phyloP scores from a whole-genome alignment of 805 yeast genomes.

The Maudiozyma pseudohumilis region DNA sequence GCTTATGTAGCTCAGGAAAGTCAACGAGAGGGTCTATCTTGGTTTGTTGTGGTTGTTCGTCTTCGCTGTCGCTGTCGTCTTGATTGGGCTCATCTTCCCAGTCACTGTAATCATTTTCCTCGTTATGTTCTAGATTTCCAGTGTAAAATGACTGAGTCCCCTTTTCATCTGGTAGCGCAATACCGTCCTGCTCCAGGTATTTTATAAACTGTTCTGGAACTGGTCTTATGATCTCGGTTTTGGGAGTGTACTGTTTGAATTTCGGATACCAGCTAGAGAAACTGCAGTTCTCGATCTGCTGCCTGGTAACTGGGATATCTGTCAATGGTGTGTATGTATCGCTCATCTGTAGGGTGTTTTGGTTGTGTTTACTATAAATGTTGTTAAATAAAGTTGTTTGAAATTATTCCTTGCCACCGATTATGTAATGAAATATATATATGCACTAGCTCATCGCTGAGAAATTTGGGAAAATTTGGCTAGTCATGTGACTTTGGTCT shows the following conservation, averaged over 20 bases:
- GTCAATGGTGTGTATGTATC: conserved; percentile 15
- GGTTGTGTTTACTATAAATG: too few relatives aligned
- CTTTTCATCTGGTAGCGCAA: conserved; percentile 44
- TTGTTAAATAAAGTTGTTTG: too few relatives aligned
- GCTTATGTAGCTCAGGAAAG: conserved; percentile 52
- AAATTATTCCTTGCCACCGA: too few relatives aligned
- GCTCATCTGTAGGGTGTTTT: not conserved
- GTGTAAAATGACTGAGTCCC: conserved; percentile 26
- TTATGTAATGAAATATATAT: too few relatives aligned
- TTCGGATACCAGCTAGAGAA: conserved; percentile 51
- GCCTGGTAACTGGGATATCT: conserved; percentile 25
- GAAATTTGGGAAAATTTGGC: too few relatives aligned
- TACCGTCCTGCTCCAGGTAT: conserved; percentile 60
- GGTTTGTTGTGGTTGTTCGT: conserved; percentile 7
- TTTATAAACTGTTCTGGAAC: conserved; percentile 48
- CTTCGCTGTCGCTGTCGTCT: conserved; percentile 12
- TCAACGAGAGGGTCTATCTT: conserved; percentile 35
- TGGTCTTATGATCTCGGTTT: conserved; percentile 44
- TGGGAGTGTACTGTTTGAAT: conserved; percentile 41
- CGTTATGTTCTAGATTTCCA: conserved; percentile 30
- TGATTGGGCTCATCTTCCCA: conserved; percentile 48
- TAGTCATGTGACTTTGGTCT: too few relatives aligned
- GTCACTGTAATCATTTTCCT: conserved; percentile 64
- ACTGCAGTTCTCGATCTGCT: conserved; percentile 42
- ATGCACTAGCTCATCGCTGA: too few relatives aligned